phyloP scores from a whole-genome alignment of 75 land plant genomes.

The Pseudotsuga menziesii region DNA sequence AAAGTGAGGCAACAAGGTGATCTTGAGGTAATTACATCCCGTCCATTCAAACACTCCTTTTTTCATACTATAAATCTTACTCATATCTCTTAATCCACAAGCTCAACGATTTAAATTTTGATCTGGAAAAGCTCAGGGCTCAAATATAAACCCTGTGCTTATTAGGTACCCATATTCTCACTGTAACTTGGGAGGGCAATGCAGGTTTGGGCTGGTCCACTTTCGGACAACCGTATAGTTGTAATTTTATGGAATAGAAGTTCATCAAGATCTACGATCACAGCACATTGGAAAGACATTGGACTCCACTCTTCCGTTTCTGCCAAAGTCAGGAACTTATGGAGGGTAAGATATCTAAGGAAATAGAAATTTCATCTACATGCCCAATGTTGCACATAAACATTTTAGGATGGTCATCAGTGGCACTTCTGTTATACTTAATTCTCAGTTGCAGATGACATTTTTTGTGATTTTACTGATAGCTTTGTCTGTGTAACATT shows the following conservation, averaged over 20 bases:
- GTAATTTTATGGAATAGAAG: slow-evolving; percentile 85
- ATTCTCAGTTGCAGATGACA: neutral
- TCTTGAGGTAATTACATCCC: slow-evolving; percentile 42
- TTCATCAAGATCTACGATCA: slow-evolving; percentile 32
- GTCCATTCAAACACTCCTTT: neutral
- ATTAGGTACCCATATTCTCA: too few species aligned
- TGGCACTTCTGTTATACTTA: too few species aligned
- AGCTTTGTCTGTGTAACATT: neutral
- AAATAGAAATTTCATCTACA: neutral
- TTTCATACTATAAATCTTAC: neutral
- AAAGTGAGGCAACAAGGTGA: slow-evolving; percentile 47
- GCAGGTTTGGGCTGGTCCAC: slow-evolving; percentile 95
- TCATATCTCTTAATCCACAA: neutral
- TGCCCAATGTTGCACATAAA: neutral
- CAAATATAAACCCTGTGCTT: too few species aligned
- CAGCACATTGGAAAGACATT: slow-evolving; percentile 52
- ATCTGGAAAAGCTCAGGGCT: too few species aligned
- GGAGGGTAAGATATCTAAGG: slow-evolving; percentile 55
- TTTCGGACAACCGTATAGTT: slow-evolving; percentile 54
- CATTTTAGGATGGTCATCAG: too few species aligned
- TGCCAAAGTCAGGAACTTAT: slow-evolving; percentile 67
- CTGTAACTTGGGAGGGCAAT: slow-evolving; percentile 1
- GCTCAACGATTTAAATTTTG: slow-evolving; percentile 16
- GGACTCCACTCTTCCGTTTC: slow-evolving; percentile 41
- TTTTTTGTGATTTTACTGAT: neutral